Evolutionary conservation across 257 asterid species (phyloP).

Genomic region (Mentha longifolia): DNA sequence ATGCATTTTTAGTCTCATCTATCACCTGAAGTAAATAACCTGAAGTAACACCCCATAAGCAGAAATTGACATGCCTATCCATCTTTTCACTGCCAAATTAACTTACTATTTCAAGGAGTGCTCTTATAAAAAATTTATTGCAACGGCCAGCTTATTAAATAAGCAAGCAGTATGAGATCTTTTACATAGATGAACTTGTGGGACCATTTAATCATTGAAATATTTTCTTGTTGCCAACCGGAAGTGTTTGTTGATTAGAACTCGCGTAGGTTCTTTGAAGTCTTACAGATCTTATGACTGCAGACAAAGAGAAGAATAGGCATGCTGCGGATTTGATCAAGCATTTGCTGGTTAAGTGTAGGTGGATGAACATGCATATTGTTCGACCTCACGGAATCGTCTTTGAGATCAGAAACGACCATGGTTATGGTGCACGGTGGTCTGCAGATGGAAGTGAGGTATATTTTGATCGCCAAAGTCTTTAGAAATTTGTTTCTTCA

Average conservation of each 20-base stretch:
- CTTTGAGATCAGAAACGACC: constrained; percentile 66
- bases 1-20: too few relatives aligned
- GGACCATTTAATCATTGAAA: background rate
- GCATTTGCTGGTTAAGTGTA: constrained; percentile 48
- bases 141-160: background rate
- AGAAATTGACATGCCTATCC: background rate
- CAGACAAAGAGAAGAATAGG: constrained; percentile 68
- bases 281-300: constrained; percentile 20
- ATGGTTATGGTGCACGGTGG: constrained; percentile 90
- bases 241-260: background rate
- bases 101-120: background rate
- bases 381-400: constrained; percentile 73
- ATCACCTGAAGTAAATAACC: too few relatives aligned
- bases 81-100: too few relatives aligned
- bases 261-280: background rate
- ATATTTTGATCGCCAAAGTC: background rate
- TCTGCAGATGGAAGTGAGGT: constrained; percentile 83
- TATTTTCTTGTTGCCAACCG: background rate
- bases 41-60: too few relatives aligned
- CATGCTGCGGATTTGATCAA: constrained; percentile 53
- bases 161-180: background rate
- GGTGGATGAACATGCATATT: constrained; percentile 76
- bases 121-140: background rate
- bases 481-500: constrained; percentile 9
- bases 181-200: background rate